Base-by-base conservation (phyloP, 2,329 filamentous ascomycete genomes). In the Acephala macrosclerotiorum region DNA sequence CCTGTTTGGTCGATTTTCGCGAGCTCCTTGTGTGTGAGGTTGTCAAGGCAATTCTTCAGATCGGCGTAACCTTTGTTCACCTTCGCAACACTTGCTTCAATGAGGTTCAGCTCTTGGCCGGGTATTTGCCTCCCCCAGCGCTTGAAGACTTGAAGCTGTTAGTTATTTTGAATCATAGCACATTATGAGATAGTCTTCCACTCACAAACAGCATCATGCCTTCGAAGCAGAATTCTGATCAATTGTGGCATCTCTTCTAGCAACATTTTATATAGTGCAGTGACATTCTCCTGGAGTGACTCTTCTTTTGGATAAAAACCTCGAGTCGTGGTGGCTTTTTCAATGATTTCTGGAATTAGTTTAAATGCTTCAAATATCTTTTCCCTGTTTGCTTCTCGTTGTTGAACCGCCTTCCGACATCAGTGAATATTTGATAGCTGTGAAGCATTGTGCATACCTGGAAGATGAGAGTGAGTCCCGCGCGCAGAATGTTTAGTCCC, bases 31-130 rank as follows among this genome's bases (percentile, higher is more conserved):
- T 49, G 45, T 4, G n/a, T 9, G 20, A 49, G n/a, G 45, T 49
- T 49, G 45, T 49, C 45, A n/a, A 49, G 45, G n/a, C 45, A 49
- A 12, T 49, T 49, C 45, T 49, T 49, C n/a, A 49, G n/a, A 49
- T 49, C 45, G 2, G 20, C 45, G n/a, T 49, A 49, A 11, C 18
- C 45, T 49, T 49, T 49, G n/a, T 49, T 49, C 20, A 49, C 45
- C n/a, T 49, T 49, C 45, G n/a, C 6, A 5, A 49, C 45, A 11
- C 45, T 49, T 12, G 9, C n/a, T 1, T 49, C 45, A 12, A 49
- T 49, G 20, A 49, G 20, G 25, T 12, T 25, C n/a, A 22, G 45
- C 14, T 49, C 45, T 22, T 49, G 45, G 9, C 45, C 45, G 2
- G 45, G 45, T 49, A 49, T 49, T 22, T 49, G 45, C 9, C 20